Evolutionary conservation across 129 eudicot genomes (phyloP).

Genomic region (Arctium lappa): DNA sequence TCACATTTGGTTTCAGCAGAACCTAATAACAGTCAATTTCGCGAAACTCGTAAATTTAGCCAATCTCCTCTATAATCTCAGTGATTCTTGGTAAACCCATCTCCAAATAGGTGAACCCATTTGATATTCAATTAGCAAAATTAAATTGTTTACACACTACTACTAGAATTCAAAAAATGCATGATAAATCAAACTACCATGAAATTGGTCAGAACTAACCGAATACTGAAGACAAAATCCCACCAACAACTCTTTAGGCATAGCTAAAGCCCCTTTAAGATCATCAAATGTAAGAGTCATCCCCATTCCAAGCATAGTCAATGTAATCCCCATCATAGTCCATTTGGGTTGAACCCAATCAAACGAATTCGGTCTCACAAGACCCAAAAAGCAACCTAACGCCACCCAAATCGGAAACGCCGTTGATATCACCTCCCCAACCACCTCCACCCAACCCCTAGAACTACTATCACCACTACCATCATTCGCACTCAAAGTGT

Average conservation of each 20-base stretch:
- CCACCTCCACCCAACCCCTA: conserved; percentile 46
- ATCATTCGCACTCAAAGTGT: conserved; percentile 38
- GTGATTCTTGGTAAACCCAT: background rate
- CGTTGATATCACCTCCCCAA: conserved; percentile 69
- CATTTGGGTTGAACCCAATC: conserved; percentile 70
- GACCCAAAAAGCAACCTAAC: conserved; percentile 80
- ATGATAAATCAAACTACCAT: background rate
- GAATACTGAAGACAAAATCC: conserved; percentile 87
- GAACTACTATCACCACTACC: conserved; percentile 21
- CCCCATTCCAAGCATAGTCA: conserved; percentile 98
- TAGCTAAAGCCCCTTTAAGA: conserved; percentile 73
- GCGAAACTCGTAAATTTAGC: background rate
- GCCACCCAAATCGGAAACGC: conserved; percentile 95
- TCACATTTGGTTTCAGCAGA: background rate
- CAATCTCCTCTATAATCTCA: background rate
- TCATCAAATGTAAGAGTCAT: conserved; percentile 94
- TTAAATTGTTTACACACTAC: background rate
- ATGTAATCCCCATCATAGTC: conserved; percentile 67
- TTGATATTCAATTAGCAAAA: background rate
- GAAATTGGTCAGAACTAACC: conserved; percentile 28
- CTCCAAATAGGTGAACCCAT: background rate
- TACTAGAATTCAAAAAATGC: background rate
- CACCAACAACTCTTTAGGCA: conserved; percentile 77
- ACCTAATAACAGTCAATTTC: background rate
- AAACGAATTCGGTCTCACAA: conserved; percentile 54